Percentiles rank a stretch among this genome's conserved stretches.
Evolutionary conservation across 768 basidiomycete genomes (phyloP).

Genomic region (Kwoniella sp.): DNA sequence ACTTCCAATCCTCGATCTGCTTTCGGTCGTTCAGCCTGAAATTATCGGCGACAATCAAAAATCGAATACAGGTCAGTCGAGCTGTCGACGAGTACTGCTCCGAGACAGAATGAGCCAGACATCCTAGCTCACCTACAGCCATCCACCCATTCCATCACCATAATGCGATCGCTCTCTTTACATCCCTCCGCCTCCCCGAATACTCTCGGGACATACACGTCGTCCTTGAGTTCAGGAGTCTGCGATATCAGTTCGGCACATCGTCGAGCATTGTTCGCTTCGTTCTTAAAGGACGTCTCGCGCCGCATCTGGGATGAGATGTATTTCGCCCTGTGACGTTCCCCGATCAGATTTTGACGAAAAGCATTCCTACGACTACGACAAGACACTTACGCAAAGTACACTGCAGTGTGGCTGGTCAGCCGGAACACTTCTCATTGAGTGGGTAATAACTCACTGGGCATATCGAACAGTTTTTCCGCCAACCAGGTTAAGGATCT

Average conservation of each 20-base stretch:
- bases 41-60: background rate
- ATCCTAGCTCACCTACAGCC: constrained; percentile 54
- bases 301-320: constrained; percentile 76
- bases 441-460: constrained; percentile 54
- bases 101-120: no score
- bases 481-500: constrained; percentile 56
- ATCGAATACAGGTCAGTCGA: background rate
- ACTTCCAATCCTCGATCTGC: constrained; percentile 50
- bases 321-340: constrained; percentile 47
- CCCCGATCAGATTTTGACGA: no score
- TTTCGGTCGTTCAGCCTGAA: constrained; percentile 56
- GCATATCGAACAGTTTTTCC: constrained; percentile 74
- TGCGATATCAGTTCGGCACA: constrained; percentile 69
- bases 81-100: no score
- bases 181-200: constrained; percentile 48
- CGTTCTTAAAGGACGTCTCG: constrained; percentile 79
- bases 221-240: constrained; percentile 70
- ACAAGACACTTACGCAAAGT: constrained; percentile 72
- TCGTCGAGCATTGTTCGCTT: constrained; percentile 73
- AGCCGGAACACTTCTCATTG: constrained; percentile 2
- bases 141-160: constrained; percentile 57
- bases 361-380: no score
- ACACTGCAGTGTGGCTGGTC: constrained; percentile 57
- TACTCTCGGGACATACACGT: constrained; percentile 71
- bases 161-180: constrained; percentile 66